Conservation (phyloP, 2,329 filamentous ascomycete species). For the Penicillium expansum region DNA sequence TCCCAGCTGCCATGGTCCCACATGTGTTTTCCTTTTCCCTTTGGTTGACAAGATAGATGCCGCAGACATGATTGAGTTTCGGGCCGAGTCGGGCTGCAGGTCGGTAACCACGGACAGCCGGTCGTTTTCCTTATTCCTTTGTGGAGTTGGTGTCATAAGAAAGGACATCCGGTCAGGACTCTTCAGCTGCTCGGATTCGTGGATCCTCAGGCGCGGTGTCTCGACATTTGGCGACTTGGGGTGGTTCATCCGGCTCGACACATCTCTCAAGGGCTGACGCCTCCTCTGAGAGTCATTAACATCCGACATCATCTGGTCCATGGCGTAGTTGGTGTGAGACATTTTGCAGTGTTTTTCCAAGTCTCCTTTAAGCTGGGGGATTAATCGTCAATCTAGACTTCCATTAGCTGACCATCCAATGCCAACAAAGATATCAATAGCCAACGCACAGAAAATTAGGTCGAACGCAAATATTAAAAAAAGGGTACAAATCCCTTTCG, state of each 20-base stretch:
- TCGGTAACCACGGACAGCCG: conserved; percentile 53
- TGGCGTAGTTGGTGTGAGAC: background rate
- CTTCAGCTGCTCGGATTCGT: conserved; percentile 19
- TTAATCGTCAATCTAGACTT: background rate
- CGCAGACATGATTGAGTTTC: conserved; percentile 54
- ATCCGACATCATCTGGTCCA: conserved; percentile 20
- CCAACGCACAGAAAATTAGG: background rate
- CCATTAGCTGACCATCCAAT: background rate
- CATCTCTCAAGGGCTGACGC: conserved; percentile 24
- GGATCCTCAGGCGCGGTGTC: conserved; percentile 15
- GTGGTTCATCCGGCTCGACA: conserved; percentile 21
- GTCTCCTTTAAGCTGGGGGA: no score
- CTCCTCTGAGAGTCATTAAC: conserved; percentile 17
- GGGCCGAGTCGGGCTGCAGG: conserved; percentile 49
- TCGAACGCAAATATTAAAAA: background rate
- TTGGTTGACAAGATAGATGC: conserved; percentile 55
- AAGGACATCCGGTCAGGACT: conserved; percentile 30
- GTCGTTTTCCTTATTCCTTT: conserved; percentile 47
- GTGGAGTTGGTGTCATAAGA: conserved; percentile 27
- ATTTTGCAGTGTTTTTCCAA: background rate
- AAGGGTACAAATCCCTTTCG: background rate
- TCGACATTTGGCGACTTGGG: conserved; percentile 14
- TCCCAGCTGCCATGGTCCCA: conserved; percentile 92
- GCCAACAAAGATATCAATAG: background rate
- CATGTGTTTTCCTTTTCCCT: conserved; percentile 65